A percentile compares a stretch with the other conserved stretches of the same genome.
These are phyloP conservation scores for Tetrahymena borealis DNA, from an alignment of 73 alveolate species.

Conservation along the genomic window DNA sequence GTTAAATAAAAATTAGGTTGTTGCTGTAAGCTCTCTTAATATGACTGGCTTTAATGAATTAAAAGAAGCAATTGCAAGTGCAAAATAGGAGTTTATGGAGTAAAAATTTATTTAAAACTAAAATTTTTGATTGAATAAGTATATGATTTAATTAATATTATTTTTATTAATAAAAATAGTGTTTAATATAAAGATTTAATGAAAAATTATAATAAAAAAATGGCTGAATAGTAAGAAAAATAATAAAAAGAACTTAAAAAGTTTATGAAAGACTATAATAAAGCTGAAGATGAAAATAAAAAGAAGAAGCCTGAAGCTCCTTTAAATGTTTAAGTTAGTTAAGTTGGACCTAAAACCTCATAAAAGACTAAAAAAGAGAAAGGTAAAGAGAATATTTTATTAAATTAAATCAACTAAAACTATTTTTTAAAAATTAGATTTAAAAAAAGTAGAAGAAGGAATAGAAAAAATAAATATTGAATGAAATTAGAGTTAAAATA, in stretches of 20 bases:
- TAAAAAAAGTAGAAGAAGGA: no score
- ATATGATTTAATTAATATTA: neutral
- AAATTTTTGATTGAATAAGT: neutral
- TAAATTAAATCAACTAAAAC: neutral
- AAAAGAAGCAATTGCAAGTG: conserved; percentile 1
- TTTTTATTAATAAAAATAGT: no score
- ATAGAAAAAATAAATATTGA: no score
- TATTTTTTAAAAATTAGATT: no score
- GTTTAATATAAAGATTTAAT: neutral
- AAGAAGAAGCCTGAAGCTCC: neutral
- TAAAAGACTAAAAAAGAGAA: neutral
- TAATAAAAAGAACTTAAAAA: neutral
- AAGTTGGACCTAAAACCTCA: neutral
- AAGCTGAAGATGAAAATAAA: neutral
- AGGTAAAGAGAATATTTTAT: neutral
- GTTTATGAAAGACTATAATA: neutral
- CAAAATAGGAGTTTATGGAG: conserved; percentile 17
- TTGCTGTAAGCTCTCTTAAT: conserved; percentile 21
- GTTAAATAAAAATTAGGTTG: neutral
- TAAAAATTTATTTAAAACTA: neutral
- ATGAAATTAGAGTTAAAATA: no score
- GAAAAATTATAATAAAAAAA: neutral
- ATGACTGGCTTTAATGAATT: conserved; percentile 26
- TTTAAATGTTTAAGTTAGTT: neutral
- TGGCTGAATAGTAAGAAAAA: neutral